Percentiles rank a stretch among this genome's conserved stretches.
Evolutionary conservation across 257 asterid genomes (phyloP).

Genomic region (Solanum neorickii): DNA sequence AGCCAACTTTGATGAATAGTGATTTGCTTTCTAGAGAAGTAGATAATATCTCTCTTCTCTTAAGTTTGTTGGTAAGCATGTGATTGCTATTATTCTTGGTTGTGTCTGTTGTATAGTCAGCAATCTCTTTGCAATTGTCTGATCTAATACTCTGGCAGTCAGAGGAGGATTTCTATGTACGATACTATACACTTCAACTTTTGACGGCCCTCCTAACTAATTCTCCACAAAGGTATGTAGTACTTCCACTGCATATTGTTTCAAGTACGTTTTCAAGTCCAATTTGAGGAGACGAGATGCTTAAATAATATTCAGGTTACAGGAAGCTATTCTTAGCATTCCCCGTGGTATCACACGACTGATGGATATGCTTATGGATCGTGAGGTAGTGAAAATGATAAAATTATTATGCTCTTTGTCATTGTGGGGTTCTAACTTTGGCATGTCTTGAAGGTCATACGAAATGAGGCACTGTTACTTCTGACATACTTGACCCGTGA

Average conservation of each 20-base stretch:
- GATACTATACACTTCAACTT: constrained; percentile 81
- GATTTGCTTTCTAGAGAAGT: constrained; percentile 86
- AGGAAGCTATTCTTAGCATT: constrained; percentile 87
- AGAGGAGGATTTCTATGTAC: constrained; percentile 92
- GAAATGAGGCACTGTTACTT: constrained; percentile 81
- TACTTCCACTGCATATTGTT: constrained; percentile 1
- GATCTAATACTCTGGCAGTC: constrained; percentile 40
- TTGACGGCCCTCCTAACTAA: constrained; percentile 83
- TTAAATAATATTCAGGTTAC: constrained; percentile 49
- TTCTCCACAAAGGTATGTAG: constrained; percentile 65
- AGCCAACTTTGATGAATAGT: constrained; percentile 78
- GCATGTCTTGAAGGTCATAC: constrained; percentile 49
- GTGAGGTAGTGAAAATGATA: constrained; percentile 53
- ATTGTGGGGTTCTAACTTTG: not conserved
- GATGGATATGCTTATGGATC: constrained; percentile 99
- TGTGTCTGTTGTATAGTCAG: not conserved
- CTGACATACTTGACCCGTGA: constrained; percentile 93
- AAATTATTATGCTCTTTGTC: not conserved
- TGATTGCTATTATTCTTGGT: not conserved
- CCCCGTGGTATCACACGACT: constrained; percentile 90
- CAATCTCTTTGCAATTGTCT: constrained; percentile 7
- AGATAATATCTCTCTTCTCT: constrained; percentile 73
- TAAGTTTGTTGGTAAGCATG: constrained; percentile 77
- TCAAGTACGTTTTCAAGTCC: not conserved
- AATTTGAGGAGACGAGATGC: not conserved